A percentile compares a stretch with the other conserved stretches of the same genome.
Evolutionary conservation across 371 early-diverging fungal species (phyloP).

Genomic region (Mortierella sp.): DNA sequence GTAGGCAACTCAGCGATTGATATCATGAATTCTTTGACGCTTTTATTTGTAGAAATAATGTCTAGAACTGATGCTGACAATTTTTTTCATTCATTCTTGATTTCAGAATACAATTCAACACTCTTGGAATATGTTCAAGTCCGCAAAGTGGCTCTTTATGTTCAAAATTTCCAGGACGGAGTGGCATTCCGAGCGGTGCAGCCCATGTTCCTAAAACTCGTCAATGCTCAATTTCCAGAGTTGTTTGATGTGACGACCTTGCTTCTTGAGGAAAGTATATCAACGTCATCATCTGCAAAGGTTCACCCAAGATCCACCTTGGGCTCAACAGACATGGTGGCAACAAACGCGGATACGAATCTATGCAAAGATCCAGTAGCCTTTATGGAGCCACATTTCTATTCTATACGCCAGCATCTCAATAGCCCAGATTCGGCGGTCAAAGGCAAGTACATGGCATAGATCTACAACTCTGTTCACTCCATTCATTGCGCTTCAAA

Average conservation of each 20-base stretch:
- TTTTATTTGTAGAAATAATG: not conserved
- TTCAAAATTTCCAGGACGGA: conserved; percentile 41
- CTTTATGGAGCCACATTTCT: conserved; percentile 19
- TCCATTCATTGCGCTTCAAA: too few species aligned
- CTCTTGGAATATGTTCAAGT: conserved; percentile 46
- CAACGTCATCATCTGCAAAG: conserved; percentile 2
- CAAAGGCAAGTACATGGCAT: conserved; percentile 18
- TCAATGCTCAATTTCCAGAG: conserved; percentile 53
- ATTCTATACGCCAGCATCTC: conserved; percentile 27
- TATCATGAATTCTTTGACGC: not conserved
- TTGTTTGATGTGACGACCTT: conserved; percentile 53
- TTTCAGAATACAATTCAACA: conserved; percentile 35
- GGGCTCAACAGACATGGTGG: too few species aligned
- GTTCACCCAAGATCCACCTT: not conserved
- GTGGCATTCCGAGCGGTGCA: conserved; percentile 46
- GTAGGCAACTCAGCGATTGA: not conserved
- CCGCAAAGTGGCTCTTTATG: conserved; percentile 43
- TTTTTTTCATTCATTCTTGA: not conserved
- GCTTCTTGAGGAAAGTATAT: conserved; percentile 40
- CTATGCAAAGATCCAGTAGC: conserved; percentile 1
- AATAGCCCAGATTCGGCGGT: conserved; percentile 36
- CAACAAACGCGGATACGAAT: not conserved
- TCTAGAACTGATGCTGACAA: not conserved
- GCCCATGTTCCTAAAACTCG: conserved; percentile 53
- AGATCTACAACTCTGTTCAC: not conserved